A percentile compares a stretch with the other conserved stretches of the same genome.
phyloP scores from a whole-genome alignment of 1,139 yeast genomes.

The Suhomyces maxii region DNA sequence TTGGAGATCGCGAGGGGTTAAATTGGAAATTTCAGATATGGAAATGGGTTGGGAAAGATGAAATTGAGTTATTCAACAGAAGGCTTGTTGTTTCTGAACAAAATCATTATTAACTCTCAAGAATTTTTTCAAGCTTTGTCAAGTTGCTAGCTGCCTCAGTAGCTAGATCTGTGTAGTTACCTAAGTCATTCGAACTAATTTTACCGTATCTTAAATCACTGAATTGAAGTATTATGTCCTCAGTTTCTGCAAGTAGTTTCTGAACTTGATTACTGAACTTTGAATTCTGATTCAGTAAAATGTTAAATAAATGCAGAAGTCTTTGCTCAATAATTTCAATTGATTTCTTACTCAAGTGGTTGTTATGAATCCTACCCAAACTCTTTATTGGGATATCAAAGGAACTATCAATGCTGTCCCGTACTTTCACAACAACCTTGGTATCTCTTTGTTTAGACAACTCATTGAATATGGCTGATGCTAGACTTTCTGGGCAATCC shows the following conservation, averaged over 20 bases:
- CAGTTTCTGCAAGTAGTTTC: constrained; percentile 19
- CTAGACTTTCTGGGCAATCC: constrained; percentile 12
- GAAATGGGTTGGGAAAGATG: constrained; percentile 51
- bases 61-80: not conserved
- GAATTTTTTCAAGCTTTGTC: constrained; percentile 2
- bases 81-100: not conserved
- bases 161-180: constrained; percentile 1
- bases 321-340: constrained; percentile 16
- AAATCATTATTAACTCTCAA: not conserved
- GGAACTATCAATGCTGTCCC: constrained; percentile 17
- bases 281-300: constrained; percentile 11
- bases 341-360: constrained; percentile 10
- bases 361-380: not conserved
- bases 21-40: constrained; percentile 84
- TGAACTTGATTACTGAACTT: constrained; percentile 18
- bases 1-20: constrained; percentile 69
- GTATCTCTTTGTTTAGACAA: constrained; percentile 22
- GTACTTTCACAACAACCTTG: constrained; percentile 12
- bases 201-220: constrained; percentile 23
- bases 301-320: constrained; percentile 14
- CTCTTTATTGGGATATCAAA: constrained; percentile 26
- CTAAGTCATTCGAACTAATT: constrained; percentile 9
- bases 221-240: constrained; percentile 17
- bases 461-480: constrained; percentile 19
- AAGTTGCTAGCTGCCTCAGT: constrained; percentile 9